Conservation (phyloP, 768 basidiomycete genomes). For the Calocybe indica region DNA sequence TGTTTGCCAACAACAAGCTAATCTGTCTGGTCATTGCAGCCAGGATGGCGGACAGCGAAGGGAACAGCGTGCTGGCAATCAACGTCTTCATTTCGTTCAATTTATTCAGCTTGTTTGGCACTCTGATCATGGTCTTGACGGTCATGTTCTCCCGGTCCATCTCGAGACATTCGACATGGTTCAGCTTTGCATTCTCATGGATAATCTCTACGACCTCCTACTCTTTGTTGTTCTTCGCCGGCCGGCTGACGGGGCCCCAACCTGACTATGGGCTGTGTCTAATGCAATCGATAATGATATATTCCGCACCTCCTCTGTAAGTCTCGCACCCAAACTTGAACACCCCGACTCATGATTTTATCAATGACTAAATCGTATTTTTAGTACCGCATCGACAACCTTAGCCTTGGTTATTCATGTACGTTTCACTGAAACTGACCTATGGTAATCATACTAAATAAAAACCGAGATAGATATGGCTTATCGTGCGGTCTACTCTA, state of each 20-base stretch:
- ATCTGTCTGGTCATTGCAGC: too few relatives aligned
- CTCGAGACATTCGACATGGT: constrained; percentile 21
- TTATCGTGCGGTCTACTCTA: constrained; percentile 11
- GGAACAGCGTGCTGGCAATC: constrained; percentile 7
- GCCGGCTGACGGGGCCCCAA: constrained; percentile 7
- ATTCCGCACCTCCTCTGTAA: constrained; percentile 14
- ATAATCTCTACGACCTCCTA: constrained; percentile 21
- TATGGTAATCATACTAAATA: neutral
- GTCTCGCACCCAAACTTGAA: neutral
- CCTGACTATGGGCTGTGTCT: constrained; percentile 17
- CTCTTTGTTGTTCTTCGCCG: constrained; percentile 18
- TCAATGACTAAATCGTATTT: neutral
- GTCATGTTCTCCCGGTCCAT: constrained; percentile 13
- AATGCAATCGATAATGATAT: constrained; percentile 17
- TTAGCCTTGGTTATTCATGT: constrained; percentile 16
- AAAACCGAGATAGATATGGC: constrained; percentile 12
- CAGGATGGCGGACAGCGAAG: neutral
- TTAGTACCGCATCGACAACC: constrained; percentile 17
- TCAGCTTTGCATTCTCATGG: constrained; percentile 23
- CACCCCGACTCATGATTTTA: neutral
- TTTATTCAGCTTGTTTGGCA: constrained; percentile 17
- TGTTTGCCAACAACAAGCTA: too few relatives aligned
- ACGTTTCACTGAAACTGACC: neutral
- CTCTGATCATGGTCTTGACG: constrained; percentile 14
- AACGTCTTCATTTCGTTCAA: constrained; percentile 17